Base-by-base conservation (phyloP, 495 filamentous ascomycete species). In the Penicillium nucicola region DNA sequence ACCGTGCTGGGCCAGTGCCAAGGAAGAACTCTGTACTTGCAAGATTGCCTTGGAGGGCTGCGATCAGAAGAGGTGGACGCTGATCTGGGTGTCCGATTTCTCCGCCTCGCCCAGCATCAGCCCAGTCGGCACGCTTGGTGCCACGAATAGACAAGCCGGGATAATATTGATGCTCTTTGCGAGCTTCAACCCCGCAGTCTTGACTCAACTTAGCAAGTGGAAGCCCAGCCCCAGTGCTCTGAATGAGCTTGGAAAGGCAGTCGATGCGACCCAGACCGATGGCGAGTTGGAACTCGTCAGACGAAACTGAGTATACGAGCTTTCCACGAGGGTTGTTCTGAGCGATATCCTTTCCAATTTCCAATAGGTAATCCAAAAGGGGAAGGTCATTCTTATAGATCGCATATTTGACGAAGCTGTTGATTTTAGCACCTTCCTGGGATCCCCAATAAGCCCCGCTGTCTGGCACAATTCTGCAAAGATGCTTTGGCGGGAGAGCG, bases 141-240 rank as follows among this genome's bases (percentile, higher is more conserved):
- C 87, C 87, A 54, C 84, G 82, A 9, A 91, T 81, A 8, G 77
- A 85, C 39, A 90, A 61, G 0, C 87, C 87, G 55, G 84, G 85
- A 55, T 91, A 90, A 60, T 81, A 87, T 12, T 71, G 72, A 3
- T 84, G 80, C 59, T 85, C 84, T 47, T 81, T 75, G 41, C 75
- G 65, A 0, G 52, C 53, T 56, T 81, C 74, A 2, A 82, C 60
- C 1, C 85, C 85, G 22, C 72, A 81, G 8, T 77, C 70, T 46
- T 81, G 71, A 9, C 84, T 78, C 13, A 90, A 60, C 14, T 80
- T 64, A n/a, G 83, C 74, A 13, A 89, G 64, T 0, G 86, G 83
- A 52, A 90, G 72, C 3, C 85, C 84, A 5, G 77, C 81, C 3
- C 83, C 88, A 10, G 76, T 77, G 15, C 56, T 52, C 47, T 69